Base-by-base conservation (phyloP, 2,329 filamentous ascomycete species). In the Lasiodiplodia sp. region DNA sequence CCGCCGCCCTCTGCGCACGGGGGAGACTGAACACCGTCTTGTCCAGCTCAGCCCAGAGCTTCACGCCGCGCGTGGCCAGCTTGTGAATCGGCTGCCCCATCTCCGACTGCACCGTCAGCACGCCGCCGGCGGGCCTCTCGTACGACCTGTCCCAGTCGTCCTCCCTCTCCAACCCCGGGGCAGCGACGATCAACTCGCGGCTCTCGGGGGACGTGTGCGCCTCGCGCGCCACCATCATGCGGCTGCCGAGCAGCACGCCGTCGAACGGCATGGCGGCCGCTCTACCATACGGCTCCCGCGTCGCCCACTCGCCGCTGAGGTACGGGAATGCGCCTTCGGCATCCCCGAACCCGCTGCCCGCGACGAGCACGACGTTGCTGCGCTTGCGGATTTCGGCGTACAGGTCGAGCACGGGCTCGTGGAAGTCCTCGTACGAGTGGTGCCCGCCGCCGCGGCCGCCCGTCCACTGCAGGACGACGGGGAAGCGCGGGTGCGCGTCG, bases 41-140 rank as follows among this genome's bases (percentile, higher is more conserved):
- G 77, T 97, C 94, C 92, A 97, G 94, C 82, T 97, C 94, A 52
- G 93, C 90, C 94, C 94, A 97, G 84, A 97, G 95, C 66, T 87
- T 86, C 57, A 97, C 93, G 85, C 94, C 94, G 68, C 94, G 90
- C 52, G 94, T 97, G 28, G 94, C 94, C 70, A 97, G 88, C 84
- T 97, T 97, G 85, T 97, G 94, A 70, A 97, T 97, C 11, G 94
- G 94, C 84, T 97, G 93, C 53, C 94, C 94, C 94, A 97, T 97
- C 82, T 97, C 94, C 0, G 94, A 97, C 71, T 92, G 88, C 58
- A 97, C 94, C n/a, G 94, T 97, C 74, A 97, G 92, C 70, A 97
- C 88, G n/a, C 60, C 44, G 14, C 44, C 60, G 11, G 44, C 28
- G 0, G 60, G 12, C 2, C 44, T 10, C 77, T 95, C 93, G 85